Conservation (phyloP, 257 asterid species). For the Rauvolfia tetraphylla region DNA sequence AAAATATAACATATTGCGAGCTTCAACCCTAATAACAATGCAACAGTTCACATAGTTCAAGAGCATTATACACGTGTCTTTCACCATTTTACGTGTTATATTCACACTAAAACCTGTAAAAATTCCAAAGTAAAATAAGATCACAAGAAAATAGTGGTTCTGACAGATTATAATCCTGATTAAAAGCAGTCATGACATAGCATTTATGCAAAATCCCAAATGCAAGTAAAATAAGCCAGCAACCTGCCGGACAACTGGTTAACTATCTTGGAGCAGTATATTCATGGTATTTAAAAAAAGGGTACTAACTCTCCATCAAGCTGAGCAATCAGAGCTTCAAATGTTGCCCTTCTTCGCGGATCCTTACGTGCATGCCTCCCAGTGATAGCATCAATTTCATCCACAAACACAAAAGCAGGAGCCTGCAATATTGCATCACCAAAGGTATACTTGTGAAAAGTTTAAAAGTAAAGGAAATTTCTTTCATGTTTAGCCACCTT, state of each 20-base stretch:
- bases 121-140: not conserved
- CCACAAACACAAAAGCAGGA: conserved; percentile 92
- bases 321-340: conserved; percentile 87
- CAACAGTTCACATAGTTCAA: not conserved
- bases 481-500: not conserved
- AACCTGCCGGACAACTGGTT: not conserved
- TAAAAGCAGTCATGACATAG: not conserved
- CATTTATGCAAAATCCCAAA: conserved; percentile 7
- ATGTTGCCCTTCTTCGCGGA: conserved; percentile 81
- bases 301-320: conserved; percentile 95
- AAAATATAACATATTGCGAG: not conserved
- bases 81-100: not conserved
- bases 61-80: not conserved
- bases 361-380: conserved; percentile 93
- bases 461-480: not conserved
- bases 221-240: not conserved
- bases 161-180: not conserved
- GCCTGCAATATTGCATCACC: conserved; percentile 47
- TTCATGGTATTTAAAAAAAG: conserved; percentile 14
- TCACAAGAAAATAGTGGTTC: not conserved
- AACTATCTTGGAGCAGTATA: not conserved
- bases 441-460: not conserved
- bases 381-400: conserved; percentile 99
- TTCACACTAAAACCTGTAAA: not conserved
- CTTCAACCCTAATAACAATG: not conserved